These are phyloP conservation scores for Tolypocladium pustulatum DNA, from an alignment of 2,329 filamentous ascomycete genomes.

Conservation along the genomic window DNA sequence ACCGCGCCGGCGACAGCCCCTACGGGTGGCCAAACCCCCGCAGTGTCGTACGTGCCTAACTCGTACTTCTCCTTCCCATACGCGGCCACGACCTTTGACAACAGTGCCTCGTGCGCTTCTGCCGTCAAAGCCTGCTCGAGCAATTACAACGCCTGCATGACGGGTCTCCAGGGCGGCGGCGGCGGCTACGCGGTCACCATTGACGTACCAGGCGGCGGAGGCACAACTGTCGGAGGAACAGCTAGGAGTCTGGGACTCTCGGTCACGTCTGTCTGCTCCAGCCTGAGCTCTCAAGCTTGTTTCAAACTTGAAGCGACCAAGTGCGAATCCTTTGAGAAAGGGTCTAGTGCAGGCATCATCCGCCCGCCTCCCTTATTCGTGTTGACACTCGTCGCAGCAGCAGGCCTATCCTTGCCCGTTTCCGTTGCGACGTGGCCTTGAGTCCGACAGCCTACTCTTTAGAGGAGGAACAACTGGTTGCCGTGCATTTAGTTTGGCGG, in stretches of 20 bases:
- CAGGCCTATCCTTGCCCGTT: background rate
- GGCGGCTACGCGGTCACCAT: slow-evolving; percentile 43
- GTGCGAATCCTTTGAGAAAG: slow-evolving; percentile 20
- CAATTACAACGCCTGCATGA: slow-evolving; percentile 44
- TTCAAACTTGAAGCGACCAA: slow-evolving; percentile 28
- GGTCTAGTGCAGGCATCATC: slow-evolving; percentile 1
- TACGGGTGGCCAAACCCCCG: slow-evolving; percentile 22
- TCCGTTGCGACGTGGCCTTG: background rate
- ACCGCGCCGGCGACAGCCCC: slow-evolving; percentile 33
- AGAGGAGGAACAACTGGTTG: background rate
- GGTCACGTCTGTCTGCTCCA: slow-evolving; percentile 45
- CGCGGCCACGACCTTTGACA: slow-evolving; percentile 39
- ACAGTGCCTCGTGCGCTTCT: slow-evolving; percentile 39
- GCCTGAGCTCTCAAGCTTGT: slow-evolving; percentile 43
- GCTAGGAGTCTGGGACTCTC: slow-evolving; percentile 29
- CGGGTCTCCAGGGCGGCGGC: slow-evolving; percentile 30
- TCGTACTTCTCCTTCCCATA: slow-evolving; percentile 51
- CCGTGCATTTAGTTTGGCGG: no score
- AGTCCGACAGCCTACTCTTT: background rate
- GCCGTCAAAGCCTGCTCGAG: slow-evolving; percentile 40
- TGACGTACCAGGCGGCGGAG: slow-evolving; percentile 40
- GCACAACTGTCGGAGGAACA: slow-evolving; percentile 37
- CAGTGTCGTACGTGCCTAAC: slow-evolving; percentile 44
- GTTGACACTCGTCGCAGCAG: background rate
- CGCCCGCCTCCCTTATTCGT: background rate